These are phyloP conservation scores for Colletotrichum liriopes DNA, from an alignment of 2,329 filamentous ascomycete species.

Conservation along the genomic window DNA sequence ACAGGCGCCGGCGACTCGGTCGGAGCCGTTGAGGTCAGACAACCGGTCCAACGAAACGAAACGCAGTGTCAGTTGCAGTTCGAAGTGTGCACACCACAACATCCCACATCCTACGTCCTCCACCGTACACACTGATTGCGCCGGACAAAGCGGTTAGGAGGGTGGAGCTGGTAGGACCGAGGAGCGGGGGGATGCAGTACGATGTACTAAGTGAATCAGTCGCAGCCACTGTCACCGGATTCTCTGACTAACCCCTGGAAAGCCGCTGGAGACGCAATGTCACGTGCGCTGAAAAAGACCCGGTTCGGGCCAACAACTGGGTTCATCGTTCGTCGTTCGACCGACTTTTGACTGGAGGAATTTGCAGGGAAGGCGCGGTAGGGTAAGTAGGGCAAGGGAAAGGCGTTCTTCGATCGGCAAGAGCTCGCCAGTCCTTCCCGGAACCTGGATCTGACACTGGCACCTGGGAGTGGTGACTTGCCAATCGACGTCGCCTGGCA, in stretches of 20 bases:
- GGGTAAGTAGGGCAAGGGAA: conserved; percentile 29
- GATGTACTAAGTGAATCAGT: conserved; percentile 35
- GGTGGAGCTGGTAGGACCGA: conserved; percentile 13
- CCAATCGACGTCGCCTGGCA: background rate
- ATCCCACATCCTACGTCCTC: too few species aligned
- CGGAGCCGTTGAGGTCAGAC: conserved; percentile 18
- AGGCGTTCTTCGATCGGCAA: conserved; percentile 32
- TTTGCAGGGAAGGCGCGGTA: conserved; percentile 28
- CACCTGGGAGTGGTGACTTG: background rate
- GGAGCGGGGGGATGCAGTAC: background rate
- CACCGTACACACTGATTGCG: background rate
- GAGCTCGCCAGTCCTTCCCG: conserved; percentile 18
- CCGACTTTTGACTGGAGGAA: conserved; percentile 14
- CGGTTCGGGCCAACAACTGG: conserved; percentile 17
- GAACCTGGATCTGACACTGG: conserved; percentile 23
- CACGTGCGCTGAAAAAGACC: conserved; percentile 34
- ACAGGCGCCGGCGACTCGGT: background rate
- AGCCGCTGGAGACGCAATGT: background rate
- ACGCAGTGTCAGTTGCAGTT: conserved; percentile 33
- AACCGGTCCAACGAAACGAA: conserved; percentile 30
- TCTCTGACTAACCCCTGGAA: conserved; percentile 17
- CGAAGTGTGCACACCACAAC: conserved; percentile 4
- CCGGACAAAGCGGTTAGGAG: conserved; percentile 23
- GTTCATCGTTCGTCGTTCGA: background rate
- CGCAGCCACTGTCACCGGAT: conserved; percentile 27